Percentiles rank a stretch among this genome's conserved stretches.
Evolutionary conservation across 140 eudicot genomes (phyloP).

Genomic region (Flaveria floridana): DNA sequence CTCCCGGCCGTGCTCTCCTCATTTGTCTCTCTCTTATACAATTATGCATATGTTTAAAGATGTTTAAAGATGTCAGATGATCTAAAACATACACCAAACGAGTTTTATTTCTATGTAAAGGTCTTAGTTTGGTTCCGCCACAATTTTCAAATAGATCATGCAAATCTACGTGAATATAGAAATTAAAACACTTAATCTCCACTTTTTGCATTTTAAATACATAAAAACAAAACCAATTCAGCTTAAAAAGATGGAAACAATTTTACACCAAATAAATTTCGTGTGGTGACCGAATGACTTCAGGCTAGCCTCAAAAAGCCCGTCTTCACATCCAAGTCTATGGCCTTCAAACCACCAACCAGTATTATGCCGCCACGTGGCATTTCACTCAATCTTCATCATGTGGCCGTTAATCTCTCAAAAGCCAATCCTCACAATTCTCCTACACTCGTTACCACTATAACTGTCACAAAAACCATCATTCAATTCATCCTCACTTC

Average conservation of each 20-base stretch:
- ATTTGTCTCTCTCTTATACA: no score
- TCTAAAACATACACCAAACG: no score
- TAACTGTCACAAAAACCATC: conserved; percentile 35
- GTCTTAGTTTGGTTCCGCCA: no score
- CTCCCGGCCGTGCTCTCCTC: no score
- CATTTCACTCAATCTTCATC: conserved; percentile 55
- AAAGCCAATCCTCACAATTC: conserved; percentile 45
- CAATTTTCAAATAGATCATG: no score
- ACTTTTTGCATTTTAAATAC: no score
- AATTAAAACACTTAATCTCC: no score
- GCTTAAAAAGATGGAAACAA: not conserved
- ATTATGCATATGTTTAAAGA: no score
- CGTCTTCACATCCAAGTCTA: conserved; percentile 32
- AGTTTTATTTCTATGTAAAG: no score
- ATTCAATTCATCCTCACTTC: conserved; percentile 25
- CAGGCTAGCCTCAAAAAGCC: conserved; percentile 33
- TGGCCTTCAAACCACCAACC: conserved; percentile 8
- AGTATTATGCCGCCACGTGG: conserved; percentile 62
- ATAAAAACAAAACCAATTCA: not conserved
- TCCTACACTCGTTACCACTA: conserved; percentile 40
- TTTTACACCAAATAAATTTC: not conserved
- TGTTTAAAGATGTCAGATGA: no score
- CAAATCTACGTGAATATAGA: no score
- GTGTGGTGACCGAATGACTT: not conserved
- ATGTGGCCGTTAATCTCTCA: conserved; percentile 58